Evolutionary conservation across 2,329 filamentous ascomycete genomes (phyloP).

Genomic region (Ceratocystis papillata): DNA sequence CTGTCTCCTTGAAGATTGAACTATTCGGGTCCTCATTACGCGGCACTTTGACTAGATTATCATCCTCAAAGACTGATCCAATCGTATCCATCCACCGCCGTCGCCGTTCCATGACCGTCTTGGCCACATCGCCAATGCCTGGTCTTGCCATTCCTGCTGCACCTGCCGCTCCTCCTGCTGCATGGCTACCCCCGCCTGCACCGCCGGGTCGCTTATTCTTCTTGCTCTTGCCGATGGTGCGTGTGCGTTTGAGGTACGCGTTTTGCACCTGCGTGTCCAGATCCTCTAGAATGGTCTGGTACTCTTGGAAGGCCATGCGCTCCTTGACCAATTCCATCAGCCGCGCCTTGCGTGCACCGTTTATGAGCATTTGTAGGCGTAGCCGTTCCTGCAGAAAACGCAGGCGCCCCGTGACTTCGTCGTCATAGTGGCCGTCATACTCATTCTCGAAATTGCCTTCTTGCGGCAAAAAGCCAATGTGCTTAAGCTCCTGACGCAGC

Average conservation of each 20-base stretch:
- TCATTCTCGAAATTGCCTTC: conserved; percentile 53
- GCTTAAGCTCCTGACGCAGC: conserved; percentile 77
- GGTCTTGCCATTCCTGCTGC: conserved; percentile 56
- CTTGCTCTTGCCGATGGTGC: conserved; percentile 87
- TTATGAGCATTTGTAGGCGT: conserved; percentile 71
- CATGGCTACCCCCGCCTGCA: conserved; percentile 59
- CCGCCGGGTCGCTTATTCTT: conserved; percentile 75
- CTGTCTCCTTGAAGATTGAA: conserved; percentile 60
- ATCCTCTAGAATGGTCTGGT: conserved; percentile 91
- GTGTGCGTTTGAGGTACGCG: conserved; percentile 89
- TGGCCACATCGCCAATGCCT: conserved; percentile 80
- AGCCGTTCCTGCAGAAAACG: conserved; percentile 75
- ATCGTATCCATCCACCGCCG: conserved; percentile 85
- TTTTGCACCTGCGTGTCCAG: conserved; percentile 89
- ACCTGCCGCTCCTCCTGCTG: conserved; percentile 43
- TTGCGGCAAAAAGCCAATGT: conserved; percentile 73
- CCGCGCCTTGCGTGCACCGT: conserved; percentile 80
- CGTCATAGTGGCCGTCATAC: conserved; percentile 82
- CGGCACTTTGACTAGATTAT: conserved; percentile 63
- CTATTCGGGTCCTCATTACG: conserved; percentile 50
- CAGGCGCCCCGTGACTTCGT: conserved; percentile 83
- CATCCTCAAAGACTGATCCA: conserved; percentile 78
- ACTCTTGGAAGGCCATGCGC: conserved; percentile 92
- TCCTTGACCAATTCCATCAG: conserved; percentile 81
- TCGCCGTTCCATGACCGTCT: conserved; percentile 83